Evolutionary conservation across 768 basidiomycete genomes (phyloP), one percentile per base, ranked within the genome.

Genomic region (Suillus occidentalis): DNA sequence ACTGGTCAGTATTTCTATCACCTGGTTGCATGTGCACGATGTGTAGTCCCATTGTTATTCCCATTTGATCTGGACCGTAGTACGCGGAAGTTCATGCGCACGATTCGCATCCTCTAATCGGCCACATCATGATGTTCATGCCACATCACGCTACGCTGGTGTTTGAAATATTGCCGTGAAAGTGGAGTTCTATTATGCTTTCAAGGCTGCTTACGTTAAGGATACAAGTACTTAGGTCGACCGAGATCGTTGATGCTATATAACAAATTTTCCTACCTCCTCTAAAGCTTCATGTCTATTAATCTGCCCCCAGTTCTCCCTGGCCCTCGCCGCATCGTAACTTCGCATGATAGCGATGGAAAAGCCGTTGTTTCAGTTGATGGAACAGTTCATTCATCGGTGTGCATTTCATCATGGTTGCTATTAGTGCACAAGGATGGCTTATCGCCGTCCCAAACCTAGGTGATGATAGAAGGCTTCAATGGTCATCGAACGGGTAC

Each of bases 301-400:
- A 37, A 49, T 61, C 68, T 60, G 53, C 61, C 69, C 61, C 64
- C 62, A 50, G 61, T 70, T 42, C 78, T 80, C 25, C 80, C 80
- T 31, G 73, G 75, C 45, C 62, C 85, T 34, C 83, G 82, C 55
- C 83, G 85, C 42, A 78, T 87, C 63, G 83, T 89, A 16, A 85
- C 85, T 52, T 68, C 78, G 18, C 86, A 87, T 70, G 72, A 82
- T 66, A 68, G 67, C 8, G 69, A 77, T 42, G 87, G 85, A 7
- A 69, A 75, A 9, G 81, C 81, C 8, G 66, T 76, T 22, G 77
- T 85, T 34, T 71, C 79, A 65, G 80, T 69, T 68, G 79, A 85
- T 66, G 68, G 62, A 9, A 50, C 61, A n/a, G 45, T 75, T 25
- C 59, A 68, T 10, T 43, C 67, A 22, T 49, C 71, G 68, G 77